A percentile compares a stretch with the other conserved stretches of the same genome.
Conservation (phyloP, 208 protist genomes). For the Leishmania gerbilli region DNA sequence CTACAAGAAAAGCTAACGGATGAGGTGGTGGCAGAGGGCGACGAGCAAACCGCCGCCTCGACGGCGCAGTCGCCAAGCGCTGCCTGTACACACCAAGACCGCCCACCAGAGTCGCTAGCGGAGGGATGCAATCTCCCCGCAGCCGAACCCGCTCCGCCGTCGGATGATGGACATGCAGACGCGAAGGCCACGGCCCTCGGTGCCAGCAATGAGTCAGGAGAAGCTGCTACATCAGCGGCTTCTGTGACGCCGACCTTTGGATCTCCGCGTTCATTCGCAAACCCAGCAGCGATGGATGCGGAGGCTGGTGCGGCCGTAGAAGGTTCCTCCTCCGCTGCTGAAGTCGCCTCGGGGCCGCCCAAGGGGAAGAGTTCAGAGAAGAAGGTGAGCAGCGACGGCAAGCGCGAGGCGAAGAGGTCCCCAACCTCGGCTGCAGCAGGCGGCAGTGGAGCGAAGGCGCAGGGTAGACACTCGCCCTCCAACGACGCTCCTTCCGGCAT, state of each 20-base stretch:
- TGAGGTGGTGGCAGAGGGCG: conserved; percentile 19
- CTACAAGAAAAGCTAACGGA: conserved; percentile 3
- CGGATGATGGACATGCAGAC: background rate
- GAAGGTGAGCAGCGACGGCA: background rate
- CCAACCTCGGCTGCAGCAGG: background rate
- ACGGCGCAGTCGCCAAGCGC: background rate
- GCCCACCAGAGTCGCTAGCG: background rate
- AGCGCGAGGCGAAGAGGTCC: background rate
- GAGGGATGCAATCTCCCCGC: background rate
- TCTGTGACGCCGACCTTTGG: background rate
- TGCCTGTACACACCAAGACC: background rate
- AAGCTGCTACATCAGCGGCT: background rate
- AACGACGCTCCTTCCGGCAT: background rate
- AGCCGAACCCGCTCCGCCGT: background rate
- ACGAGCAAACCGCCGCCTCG: background rate
- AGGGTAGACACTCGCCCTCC: background rate
- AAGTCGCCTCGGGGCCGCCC: background rate
- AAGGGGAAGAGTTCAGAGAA: background rate
- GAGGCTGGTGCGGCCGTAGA: background rate
- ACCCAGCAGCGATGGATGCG: background rate
- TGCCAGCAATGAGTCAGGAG: background rate
- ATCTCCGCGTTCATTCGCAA: background rate
- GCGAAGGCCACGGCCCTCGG: background rate
- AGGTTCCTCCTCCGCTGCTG: background rate
- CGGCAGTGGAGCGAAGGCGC: background rate